Percentiles rank a stretch among this genome's conserved stretches.
Conservation (phyloP, 1,284 basidiomycete genomes). For the Irpex lacteus region DNA sequence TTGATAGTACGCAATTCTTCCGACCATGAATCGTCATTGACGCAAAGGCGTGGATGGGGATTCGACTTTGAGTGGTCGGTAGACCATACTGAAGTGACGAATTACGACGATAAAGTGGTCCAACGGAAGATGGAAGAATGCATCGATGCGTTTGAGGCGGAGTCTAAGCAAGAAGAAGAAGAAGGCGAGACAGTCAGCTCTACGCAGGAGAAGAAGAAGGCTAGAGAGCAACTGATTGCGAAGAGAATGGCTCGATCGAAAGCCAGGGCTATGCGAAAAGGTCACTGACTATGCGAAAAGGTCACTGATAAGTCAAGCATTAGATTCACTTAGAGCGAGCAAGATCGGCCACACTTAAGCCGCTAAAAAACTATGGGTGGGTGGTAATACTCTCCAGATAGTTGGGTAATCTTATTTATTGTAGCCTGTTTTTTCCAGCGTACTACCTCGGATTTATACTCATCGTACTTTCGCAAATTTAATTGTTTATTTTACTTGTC, state of each 20-base stretch:
- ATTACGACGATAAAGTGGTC: conserved; percentile 37
- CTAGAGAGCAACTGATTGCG: conserved; percentile 48
- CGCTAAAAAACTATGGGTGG: too few species aligned
- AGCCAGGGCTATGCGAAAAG: conserved; percentile 9
- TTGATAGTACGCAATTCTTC: conserved; percentile 23
- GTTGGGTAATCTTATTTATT: too few species aligned
- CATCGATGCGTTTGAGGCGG: conserved; percentile 52
- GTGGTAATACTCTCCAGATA: too few species aligned
- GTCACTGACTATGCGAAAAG: too few species aligned
- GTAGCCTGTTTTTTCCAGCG: too few species aligned
- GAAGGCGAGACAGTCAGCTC: conserved; percentile 58
- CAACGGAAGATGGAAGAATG: conserved; percentile 69
- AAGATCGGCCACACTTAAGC: neutral
- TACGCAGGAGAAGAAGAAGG: conserved; percentile 69
- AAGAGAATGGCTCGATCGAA: conserved; percentile 27
- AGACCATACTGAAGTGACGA: conserved; percentile 27
- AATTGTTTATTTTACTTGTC: too few species aligned
- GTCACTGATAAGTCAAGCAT: neutral
- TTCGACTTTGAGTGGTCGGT: conserved; percentile 76
- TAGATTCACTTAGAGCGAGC: neutral
- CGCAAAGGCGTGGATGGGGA: conserved; percentile 61
- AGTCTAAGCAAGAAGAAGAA: conserved; percentile 44
- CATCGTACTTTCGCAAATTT: too few species aligned
- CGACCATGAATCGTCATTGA: neutral
- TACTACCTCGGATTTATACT: too few species aligned